Evolutionary conservation across 2,329 filamentous ascomycete genomes (phyloP), one percentile per base, ranked within the genome.

Genomic region (Aspergillus sp.): DNA sequence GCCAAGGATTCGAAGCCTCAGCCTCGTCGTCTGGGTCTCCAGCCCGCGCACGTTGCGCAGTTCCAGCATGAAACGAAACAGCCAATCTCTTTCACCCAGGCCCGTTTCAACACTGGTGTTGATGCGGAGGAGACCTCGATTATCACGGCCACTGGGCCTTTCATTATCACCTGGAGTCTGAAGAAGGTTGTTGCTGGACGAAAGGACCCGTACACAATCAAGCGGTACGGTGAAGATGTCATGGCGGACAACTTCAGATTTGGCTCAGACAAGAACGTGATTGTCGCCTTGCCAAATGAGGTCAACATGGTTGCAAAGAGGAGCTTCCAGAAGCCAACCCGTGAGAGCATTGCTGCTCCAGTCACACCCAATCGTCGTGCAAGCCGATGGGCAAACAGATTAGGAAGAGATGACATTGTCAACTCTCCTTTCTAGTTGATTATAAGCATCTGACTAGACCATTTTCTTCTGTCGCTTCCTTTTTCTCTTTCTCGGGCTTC

Each of bases 181-280:
- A 93, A 90, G 77, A 95, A 95, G 74, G 79, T 97, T 1, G 68
- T 96, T 10, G 77, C 77, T 19, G 88, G 88, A 41, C 79, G 79
- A 52, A 93, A 90, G 68, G 86, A 93, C 47, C 86, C 91, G 0
- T 98, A 98, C 72, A 87, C 84, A 56, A 97, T 98, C 76, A 96
- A 97, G 76, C 85, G 93, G 11, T 98, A 98, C 64, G 79, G 82
- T 1, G 93, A 98, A 59, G 86, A 95, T 51, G 90, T 98, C 62
- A 96, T 94, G 76, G 93, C 93, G 4, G 93, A 98, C 66, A 95
- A 98, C 66, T 98, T 98, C 82, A 90, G 93, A 59, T 98, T 90
- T 60, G 91, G 91, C 37, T 90, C 85, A 5, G 93, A 98, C 68
- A 95, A 95, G 79, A 96, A 96, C 59, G 89, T 98, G 58, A 95